These are phyloP conservation scores for Phaeotremella skinneri DNA, from an alignment of 768 basidiomycete genomes.

Conservation along the genomic window DNA sequence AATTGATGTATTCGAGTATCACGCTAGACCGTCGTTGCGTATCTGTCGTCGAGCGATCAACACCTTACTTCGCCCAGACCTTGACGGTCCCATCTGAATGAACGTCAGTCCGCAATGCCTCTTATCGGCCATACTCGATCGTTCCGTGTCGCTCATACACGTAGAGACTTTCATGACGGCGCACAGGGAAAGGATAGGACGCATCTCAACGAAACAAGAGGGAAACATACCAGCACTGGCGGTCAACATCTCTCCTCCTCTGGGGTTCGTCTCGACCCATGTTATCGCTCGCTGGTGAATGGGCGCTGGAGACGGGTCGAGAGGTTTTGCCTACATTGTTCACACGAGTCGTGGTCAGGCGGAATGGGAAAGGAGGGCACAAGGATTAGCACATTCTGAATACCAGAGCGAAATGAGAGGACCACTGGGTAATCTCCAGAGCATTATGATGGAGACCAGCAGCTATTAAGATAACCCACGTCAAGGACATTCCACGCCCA, in stretches of 20 bases:
- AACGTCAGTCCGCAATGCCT: background rate
- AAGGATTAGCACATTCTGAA: too few relatives aligned
- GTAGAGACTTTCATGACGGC: background rate
- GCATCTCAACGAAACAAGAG: background rate
- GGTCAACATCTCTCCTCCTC: constrained; percentile 78
- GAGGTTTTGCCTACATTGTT: constrained; percentile 61
- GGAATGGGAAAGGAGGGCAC: too few relatives aligned
- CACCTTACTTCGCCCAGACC: constrained; percentile 61
- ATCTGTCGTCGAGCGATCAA: background rate
- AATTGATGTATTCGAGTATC: too few relatives aligned
- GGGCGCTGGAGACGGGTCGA: constrained; percentile 57
- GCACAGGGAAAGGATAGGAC: too few relatives aligned
- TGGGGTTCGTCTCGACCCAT: constrained; percentile 87
- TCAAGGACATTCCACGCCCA: constrained; percentile 94
- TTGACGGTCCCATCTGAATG: constrained; percentile 77
- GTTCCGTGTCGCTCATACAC: too few relatives aligned
- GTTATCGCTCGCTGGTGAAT: constrained; percentile 80
- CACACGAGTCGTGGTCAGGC: too few relatives aligned
- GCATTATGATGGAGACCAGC: constrained; percentile 10
- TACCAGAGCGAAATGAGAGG: too few relatives aligned
- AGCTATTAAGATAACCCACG: constrained; percentile 57
- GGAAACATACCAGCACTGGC: constrained; percentile 62
- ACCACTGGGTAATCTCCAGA: too few relatives aligned
- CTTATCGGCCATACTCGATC: background rate
- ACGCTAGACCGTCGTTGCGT: background rate